Conservation (phyloP, 139 green algal genomes). For the Tetradesmus lagerheimii region DNA sequence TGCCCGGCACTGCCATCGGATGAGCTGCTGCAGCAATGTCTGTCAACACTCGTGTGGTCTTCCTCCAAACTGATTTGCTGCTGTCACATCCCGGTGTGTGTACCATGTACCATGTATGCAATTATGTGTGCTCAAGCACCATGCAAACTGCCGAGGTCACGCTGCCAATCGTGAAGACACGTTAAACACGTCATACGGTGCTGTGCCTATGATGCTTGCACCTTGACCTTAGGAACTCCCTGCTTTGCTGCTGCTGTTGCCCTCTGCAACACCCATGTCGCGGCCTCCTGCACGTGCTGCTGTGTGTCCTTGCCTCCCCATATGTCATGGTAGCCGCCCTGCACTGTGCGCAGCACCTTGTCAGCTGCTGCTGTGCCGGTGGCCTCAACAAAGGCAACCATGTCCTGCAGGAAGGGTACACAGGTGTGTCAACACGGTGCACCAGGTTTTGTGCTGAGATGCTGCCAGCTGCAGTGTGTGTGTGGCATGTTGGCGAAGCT, state of each 20-base stretch:
- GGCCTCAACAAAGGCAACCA: not conserved
- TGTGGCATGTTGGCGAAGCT: too few relatives aligned
- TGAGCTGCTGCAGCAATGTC: too few relatives aligned
- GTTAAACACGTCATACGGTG: too few relatives aligned
- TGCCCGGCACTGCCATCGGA: too few relatives aligned
- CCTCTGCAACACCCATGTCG: not conserved
- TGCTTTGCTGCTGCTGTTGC: not conserved
- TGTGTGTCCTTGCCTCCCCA: not conserved
- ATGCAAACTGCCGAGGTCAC: too few relatives aligned
- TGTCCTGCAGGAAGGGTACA: not conserved
- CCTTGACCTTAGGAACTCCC: not conserved
- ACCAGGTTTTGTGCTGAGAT: not conserved
- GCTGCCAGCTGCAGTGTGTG: too few relatives aligned
- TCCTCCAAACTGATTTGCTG: too few relatives aligned
- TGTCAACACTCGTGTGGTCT: too few relatives aligned
- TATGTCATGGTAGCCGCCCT: constrained; percentile 30
- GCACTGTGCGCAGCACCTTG: constrained; percentile 6
- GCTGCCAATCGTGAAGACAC: too few relatives aligned
- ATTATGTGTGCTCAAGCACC: too few relatives aligned
- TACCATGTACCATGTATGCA: too few relatives aligned
- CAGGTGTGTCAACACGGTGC: not conserved
- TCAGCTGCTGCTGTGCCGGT: not conserved
- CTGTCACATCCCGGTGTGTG: too few relatives aligned
- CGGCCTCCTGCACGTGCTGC: not conserved
- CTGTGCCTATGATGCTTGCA: not conserved